Base-by-base conservation (phyloP, 768 basidiomycete genomes). In the Amylocystis lapponica region DNA sequence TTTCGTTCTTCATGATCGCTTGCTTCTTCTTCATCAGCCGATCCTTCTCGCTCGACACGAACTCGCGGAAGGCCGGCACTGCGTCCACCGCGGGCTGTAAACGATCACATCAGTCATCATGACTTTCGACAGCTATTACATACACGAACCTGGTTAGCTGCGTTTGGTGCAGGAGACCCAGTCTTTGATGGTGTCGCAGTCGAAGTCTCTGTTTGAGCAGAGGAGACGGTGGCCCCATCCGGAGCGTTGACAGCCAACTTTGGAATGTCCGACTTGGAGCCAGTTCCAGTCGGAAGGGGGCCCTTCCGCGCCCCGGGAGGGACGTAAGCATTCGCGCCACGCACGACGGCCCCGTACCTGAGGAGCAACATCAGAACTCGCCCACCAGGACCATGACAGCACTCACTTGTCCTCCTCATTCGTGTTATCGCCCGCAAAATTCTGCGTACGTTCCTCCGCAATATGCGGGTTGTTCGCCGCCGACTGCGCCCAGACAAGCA, bases 381-480 rank as follows among this genome's bases (percentile, higher is more conserved):
- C 27, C 32, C 45, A 35, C 45, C 37, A 55, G 6, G 17, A 21
- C 17, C 23, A 26, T 22, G 29, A 12, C 27, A 19, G 59, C 6
- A 59, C 78, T 56, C 50, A 97, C 95, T 90, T 94, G 69, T 98
- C 95, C 65, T 99, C 96, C 68, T 99, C 96, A 60, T 94, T 92
- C 45, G 71, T 62, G 30, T 81, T 83, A 58, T 89, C 85, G 14
- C 78, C 64, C 26, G 76, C 64, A 33, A 60, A 56, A 46, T 78
- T 53, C 48, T 71, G 65, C 41, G 74, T 70, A 58, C 96, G 80
- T 66, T 98, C 96, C 64, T 98, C 96, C 32, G 85, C 81, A 38
- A 98, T 64, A 62, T 99, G 96, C 0, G 81, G 68, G 64, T 97
- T 98, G 54, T 63, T 81, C 3, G 82, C 70, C 10, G 69, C 49